phyloP scores from a whole-genome alignment of 2,329 filamentous ascomycete genomes.

The Verticillium albo-atrum region DNA sequence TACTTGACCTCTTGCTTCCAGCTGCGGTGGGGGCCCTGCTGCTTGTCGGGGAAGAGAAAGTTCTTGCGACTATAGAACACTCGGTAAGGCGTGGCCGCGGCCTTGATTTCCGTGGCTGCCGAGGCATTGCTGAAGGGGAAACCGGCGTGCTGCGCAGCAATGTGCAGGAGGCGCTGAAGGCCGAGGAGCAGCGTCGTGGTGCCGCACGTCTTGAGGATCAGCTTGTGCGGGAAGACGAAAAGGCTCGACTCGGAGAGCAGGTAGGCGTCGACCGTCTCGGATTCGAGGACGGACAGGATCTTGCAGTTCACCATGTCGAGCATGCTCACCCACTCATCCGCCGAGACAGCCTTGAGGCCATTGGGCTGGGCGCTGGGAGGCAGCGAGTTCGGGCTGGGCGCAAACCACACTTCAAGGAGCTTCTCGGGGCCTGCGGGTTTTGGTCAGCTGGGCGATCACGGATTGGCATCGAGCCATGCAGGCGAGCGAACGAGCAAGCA shows the following conservation, averaged over 20 bases:
- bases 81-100: conserved; percentile 83
- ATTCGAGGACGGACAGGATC: conserved; percentile 89
- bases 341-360: conserved; percentile 81
- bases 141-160: conserved; percentile 82
- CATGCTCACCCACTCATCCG: conserved; percentile 92
- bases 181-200: conserved; percentile 92
- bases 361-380: conserved; percentile 65
- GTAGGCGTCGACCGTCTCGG: conserved; percentile 92
- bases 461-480: not conserved
- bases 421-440: conserved; percentile 74
- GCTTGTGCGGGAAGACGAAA: conserved; percentile 99
- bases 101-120: conserved; percentile 60
- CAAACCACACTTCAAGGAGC: conserved; percentile 97
- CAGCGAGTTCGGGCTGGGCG: conserved; percentile 68
- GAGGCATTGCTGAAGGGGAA: conserved; percentile 75
- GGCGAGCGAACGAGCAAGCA: conserved; percentile 15
- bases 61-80: conserved; percentile 99
- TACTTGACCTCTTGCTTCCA: conserved; percentile 96
- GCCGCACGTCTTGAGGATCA: conserved; percentile 97
- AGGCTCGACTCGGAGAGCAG: conserved; percentile 98
- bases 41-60: conserved; percentile 91
- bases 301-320: conserved; percentile 98
- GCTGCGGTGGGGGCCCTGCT: conserved; percentile 91
- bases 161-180: conserved; percentile 85
- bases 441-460: not conserved